phyloP scores from a whole-genome alignment of 257 asterid species.

The Plantago major region DNA sequence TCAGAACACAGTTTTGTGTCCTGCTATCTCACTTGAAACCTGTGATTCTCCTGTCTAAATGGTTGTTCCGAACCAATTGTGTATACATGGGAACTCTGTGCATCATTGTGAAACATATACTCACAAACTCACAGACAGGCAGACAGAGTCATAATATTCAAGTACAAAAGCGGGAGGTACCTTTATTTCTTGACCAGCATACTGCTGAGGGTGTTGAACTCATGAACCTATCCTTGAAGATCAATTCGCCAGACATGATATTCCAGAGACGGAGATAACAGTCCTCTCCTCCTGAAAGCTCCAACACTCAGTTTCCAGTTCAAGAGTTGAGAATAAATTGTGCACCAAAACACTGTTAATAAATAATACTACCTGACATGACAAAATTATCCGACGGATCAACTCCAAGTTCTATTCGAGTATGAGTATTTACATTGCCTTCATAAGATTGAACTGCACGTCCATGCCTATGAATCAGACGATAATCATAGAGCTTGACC shows the following conservation, averaged over 20 bases:
- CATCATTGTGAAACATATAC: too few relatives aligned
- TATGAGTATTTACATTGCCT: slow-evolving; percentile 75
- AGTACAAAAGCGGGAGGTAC: slow-evolving; percentile 19
- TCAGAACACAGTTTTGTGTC: too few relatives aligned
- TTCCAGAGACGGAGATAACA: slow-evolving; percentile 75
- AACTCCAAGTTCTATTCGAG: slow-evolving; percentile 72
- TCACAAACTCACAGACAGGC: background rate
- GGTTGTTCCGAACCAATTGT: too few relatives aligned
- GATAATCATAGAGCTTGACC: slow-evolving; percentile 88
- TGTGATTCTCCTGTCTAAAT: too few relatives aligned
- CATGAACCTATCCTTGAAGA: slow-evolving; percentile 57
- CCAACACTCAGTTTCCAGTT: slow-evolving; percentile 10
- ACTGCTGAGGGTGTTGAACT: slow-evolving; percentile 60
- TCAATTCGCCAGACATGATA: slow-evolving; percentile 75
- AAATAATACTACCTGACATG: slow-evolving; percentile 54
- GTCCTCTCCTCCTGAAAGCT: slow-evolving; percentile 83
- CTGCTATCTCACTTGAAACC: too few relatives aligned
- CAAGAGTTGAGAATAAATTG: slow-evolving; percentile 9
- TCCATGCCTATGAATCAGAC: slow-evolving; percentile 54
- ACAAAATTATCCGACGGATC: slow-evolving; percentile 79
- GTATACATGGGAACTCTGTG: too few relatives aligned
- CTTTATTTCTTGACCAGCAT: slow-evolving; percentile 66
- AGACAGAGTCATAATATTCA: background rate
- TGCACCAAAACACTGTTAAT: slow-evolving; percentile 14
- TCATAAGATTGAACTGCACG: slow-evolving; percentile 80